phyloP scores from a whole-genome alignment of 768 basidiomycete species.

The Panaeolus cyanescens region DNA sequence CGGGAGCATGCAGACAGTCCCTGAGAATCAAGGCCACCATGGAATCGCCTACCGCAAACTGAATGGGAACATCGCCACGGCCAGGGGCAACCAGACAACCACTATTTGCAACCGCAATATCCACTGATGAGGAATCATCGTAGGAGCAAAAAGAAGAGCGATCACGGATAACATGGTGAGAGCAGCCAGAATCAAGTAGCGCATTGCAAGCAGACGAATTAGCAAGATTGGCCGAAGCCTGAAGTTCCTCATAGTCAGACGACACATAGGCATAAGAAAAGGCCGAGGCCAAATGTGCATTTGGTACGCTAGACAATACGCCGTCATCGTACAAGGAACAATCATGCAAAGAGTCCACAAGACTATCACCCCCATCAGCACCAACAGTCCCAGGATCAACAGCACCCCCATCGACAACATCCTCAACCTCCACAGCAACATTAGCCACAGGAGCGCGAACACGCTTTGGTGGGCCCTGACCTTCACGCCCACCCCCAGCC shows the following conservation, averaged over 20 bases:
- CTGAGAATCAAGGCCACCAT: conserved; percentile 11
- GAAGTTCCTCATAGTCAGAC: too few relatives aligned
- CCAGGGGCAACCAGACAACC: conserved; percentile 9
- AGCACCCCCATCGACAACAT: neutral
- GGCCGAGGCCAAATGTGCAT: too few relatives aligned
- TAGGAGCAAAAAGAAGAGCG: conserved; percentile 16
- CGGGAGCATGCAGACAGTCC: conserved; percentile 25
- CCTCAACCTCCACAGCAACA: neutral
- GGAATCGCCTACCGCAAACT: neutral
- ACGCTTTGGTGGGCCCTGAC: conserved; percentile 1
- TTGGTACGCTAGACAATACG: too few relatives aligned
- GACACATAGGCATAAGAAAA: too few relatives aligned
- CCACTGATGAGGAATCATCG: neutral
- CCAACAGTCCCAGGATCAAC: too few relatives aligned
- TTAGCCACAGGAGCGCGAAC: neutral
- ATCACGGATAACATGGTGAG: conserved; percentile 19
- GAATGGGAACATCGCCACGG: conserved; percentile 15
- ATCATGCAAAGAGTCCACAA: too few relatives aligned
- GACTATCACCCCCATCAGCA: too few relatives aligned
- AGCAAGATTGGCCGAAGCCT: too few relatives aligned
- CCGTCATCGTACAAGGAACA: too few relatives aligned
- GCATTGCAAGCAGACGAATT: neutral
- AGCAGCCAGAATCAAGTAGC: conserved; percentile 23
- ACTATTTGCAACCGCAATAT: conserved; percentile 21
- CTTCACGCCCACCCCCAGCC: conserved; percentile 12